phyloP scores from a whole-genome alignment of 495 filamentous ascomycete species.

The Lepidopterella palustris region DNA sequence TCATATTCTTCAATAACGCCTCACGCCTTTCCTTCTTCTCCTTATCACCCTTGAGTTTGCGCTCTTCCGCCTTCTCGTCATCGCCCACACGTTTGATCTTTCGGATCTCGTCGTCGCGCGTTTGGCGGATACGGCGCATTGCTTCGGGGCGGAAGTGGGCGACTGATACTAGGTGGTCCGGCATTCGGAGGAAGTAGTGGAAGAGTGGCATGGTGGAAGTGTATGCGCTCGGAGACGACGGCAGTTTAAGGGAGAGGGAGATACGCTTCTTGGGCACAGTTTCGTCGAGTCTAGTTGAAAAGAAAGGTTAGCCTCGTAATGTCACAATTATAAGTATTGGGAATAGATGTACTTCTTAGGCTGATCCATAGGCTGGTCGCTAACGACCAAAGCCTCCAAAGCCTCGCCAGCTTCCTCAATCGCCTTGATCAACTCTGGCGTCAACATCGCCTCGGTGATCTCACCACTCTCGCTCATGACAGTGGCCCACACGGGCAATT shows the following conservation, averaged over 20 bases:
- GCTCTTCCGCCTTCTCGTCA: conserved; percentile 91
- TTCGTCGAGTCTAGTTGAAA: conserved; percentile 69
- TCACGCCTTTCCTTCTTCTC: conserved; percentile 92
- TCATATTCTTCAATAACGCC: conserved; percentile 68
- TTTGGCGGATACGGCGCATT: conserved; percentile 67
- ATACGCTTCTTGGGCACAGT: conserved; percentile 79
- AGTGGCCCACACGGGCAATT: conserved; percentile 85
- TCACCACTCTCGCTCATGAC: conserved; percentile 97
- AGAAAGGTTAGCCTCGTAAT: conserved; percentile 3
- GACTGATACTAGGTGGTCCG: conserved; percentile 66
- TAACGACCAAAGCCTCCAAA: conserved; percentile 82
- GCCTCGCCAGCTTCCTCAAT: conserved; percentile 71
- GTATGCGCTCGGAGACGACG: conserved; percentile 57
- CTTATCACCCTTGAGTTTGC: conserved; percentile 68
- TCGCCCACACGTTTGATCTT: conserved; percentile 76
- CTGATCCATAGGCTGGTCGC: conserved; percentile 86
- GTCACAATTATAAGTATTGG: neutral
- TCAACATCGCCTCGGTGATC: conserved; percentile 81
- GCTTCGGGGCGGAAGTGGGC: conserved; percentile 90
- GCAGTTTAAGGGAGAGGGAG: conserved; percentile 66
- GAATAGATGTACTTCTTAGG: conserved; percentile 66
- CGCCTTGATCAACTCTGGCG: conserved; percentile 74
- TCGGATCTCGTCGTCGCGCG: conserved; percentile 74
- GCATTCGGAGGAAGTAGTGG: conserved; percentile 71
- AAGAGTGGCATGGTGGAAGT: conserved; percentile 66